Evolutionary conservation across 202 grass and related monocot genomes (phyloP), one percentile per base, ranked within the genome.

Genomic region (Carex arenaria): DNA sequence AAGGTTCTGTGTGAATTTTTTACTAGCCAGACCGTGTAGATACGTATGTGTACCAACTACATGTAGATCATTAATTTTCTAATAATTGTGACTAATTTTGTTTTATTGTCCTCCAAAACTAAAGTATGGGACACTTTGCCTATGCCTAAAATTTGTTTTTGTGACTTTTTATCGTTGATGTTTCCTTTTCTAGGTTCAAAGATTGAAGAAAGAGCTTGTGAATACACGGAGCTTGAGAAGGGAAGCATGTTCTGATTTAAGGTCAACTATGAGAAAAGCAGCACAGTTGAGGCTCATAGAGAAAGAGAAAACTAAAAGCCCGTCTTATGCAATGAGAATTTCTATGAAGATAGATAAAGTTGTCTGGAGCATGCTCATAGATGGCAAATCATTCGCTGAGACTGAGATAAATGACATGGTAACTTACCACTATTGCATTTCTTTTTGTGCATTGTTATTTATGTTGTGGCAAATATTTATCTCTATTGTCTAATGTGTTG

Each of bases 251-350:
- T 98, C 86, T 79, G 80, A 81, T 79, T 87, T 98, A 83, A 88
- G 92, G 86, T 85, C 78, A 86, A 89, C 89, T 83, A 90, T 98
- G 92, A 85, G 94, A 76, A 94, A 98, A 86, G 92, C 90, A 67
- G 95, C 92, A 86, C 95, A 98, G 12, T 56, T 85, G 61, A 91
- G 89, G 70, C 84, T 98, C 71, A 91, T 85, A 88, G 95, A 98
- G 78, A 98, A 94, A 87, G 94, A 94, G 87, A 97, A 97, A 82
- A 94, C 92, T 86, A 98, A 98, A 86, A 98, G 95, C 86, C 95
- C 95, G 83, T 98, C 95, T 77, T 98, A 85, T 93, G 95, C 95
- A 81, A 98, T 94, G 95, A 84, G 95, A 93, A 85, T 98, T 90
- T 98, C 92, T 5, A 83, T 93, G 86, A 90, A 80, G 87, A 98